Conservation (phyloP, 2,329 filamentous ascomycete genomes). For the Fusarium lateritium region DNA sequence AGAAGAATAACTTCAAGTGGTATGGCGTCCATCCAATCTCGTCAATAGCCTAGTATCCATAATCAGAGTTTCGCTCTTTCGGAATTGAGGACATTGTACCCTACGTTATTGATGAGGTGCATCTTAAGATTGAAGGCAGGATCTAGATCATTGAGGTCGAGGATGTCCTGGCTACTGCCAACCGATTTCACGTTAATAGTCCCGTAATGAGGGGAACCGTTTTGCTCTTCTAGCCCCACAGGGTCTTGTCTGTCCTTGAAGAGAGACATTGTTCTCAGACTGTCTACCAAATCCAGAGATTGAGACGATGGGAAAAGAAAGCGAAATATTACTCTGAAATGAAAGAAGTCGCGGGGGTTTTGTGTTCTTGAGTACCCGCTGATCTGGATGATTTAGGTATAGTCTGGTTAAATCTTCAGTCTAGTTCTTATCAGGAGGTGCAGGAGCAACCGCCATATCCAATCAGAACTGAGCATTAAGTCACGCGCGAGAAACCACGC, state of each 20-base stretch:
- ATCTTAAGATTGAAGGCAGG: slow-evolving; percentile 67
- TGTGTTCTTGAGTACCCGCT: background rate
- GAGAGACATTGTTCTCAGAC: background rate
- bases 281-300: accelerated
- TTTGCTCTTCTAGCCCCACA: slow-evolving; percentile 1
- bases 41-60: slow-evolving; percentile 61
- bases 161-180: background rate
- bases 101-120: slow-evolving; percentile 76
- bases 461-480: background rate
- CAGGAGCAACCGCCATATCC: background rate
- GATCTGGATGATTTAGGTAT: background rate
- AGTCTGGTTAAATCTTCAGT: too few species aligned
- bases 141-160: background rate
- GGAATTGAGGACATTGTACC: too few species aligned
- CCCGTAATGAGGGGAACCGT: background rate
- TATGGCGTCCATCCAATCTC: slow-evolving; percentile 73
- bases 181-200: slow-evolving; percentile 4
- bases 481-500: background rate
- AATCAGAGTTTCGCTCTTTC: too few species aligned
- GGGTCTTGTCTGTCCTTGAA: background rate
- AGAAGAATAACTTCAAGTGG: slow-evolving; percentile 72
- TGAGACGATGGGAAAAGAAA: background rate
- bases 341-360: slow-evolving; percentile 14
- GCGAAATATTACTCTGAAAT: background rate
- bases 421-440: too few species aligned